Base-by-base conservation (phyloP, 176 grass and related monocot genomes). In the Eragrostis curvula region DNA sequence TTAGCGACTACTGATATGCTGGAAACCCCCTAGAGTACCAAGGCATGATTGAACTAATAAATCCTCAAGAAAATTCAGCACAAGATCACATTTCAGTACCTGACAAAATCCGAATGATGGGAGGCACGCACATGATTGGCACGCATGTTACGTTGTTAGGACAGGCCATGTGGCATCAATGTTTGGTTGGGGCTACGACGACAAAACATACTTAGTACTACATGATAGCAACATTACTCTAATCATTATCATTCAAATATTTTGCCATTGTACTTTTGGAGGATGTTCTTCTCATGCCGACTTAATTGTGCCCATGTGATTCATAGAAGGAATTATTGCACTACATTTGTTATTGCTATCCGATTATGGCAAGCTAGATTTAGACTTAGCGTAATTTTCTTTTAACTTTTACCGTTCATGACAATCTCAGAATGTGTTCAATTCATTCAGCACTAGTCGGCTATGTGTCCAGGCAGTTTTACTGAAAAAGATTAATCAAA, bases 81-180 rank as follows among this genome's bases (percentile, higher is more conserved):
- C 80, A 84, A 79, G 74, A 83, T 73, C 68, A 66, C 39, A 39
- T 36, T 29, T 0, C 58, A 74, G 25, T 59, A 84, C 28, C 40
- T 68, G 75, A 79, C 81, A 84, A 79, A 83, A 79, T 17, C 68
- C 68, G 50, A 83, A 84, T 73, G 29, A 79, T 84, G 16, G 47
- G 50, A 73, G 68, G 39, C 23, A 79, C 41, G 79, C 53, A 24
- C 42, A 82, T 82, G 80, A 66, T 49, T 66, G 68, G 41, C 68
- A 79, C 28, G 68, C 75, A 78, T 67, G 69, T 88, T 74, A 73
- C 49, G 18, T 60, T 63, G 12, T 16, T 14, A 63, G 25, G 60
- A 63, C 60, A 63, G 60, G 60, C 60, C 60, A 63, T 63, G 60
- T 63, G 60, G 27, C 25, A 29, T 60, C 57, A 27, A 27, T 16